Evolutionary conservation across 2,329 filamentous ascomycete species (phyloP), one percentile per base, ranked within the genome.

Genomic region (Mycocentrospora acerina): DNA sequence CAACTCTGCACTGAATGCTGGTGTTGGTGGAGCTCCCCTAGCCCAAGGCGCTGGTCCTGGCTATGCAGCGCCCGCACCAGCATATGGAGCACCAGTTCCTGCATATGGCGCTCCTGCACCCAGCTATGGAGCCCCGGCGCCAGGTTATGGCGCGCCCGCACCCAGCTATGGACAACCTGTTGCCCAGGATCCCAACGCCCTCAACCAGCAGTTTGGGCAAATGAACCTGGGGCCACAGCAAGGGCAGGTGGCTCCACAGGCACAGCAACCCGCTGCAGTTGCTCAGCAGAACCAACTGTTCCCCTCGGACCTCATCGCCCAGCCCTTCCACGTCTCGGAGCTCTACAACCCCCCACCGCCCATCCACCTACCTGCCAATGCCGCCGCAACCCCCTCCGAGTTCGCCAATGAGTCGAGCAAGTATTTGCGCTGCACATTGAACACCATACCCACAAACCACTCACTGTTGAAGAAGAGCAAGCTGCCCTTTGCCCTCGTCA

Each of bases 401-500:
- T 78, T 87, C 64, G 85, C 93, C 45, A 98, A 97, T 71, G 95
- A 90, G 73, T 82, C 89, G 37, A 81, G 90, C 16, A 94, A 94
- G 75, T 98, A 94, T 67, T 85, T 97, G 51, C 88, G 93, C 55
- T 97, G 93, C 14, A 97, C 93, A 5, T 73, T 98, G 50, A 97
- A 97, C 68, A 89, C 89, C 17, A 85, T 96, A 29, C 93, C 93
- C 3, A 95, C 90, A 15, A 96, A 88, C 42, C 82, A 94, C 68
- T 93, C 88, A 14, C 78, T 97, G 17, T 79, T 98, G 44, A 98
- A 97, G 74, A 97, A 97, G 74, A 95, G 90, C 39, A 93, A 59
- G 69, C 78, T 98, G 42, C 93, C 93, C 1, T 95, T 97, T 64
- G 90, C 91, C 27, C 83, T 98, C 25, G 84, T 97, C 48, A 96